Base-by-base conservation (phyloP, 768 basidiomycete genomes). In the Candolleomyces aberdarensis region DNA sequence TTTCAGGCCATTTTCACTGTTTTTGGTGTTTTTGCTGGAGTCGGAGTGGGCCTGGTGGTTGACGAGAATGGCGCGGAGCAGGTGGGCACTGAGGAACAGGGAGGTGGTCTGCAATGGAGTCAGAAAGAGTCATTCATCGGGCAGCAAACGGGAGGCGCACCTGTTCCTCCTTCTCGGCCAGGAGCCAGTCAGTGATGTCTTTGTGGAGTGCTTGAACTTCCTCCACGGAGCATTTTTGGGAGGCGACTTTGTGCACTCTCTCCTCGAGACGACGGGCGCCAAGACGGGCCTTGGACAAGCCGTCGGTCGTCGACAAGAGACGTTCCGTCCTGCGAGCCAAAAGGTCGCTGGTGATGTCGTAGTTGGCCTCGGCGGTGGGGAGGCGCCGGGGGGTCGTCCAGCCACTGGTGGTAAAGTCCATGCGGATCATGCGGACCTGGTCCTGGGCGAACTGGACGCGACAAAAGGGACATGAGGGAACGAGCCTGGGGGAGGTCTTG, bases 171-270 rank as follows among this genome's bases (percentile, higher is more conserved):
- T 84, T 85, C 66, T 87, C 86, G 56, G 83, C 76, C 49, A 76
- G 78, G 59, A 93, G 73, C 89, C 89, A 93, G 62, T 85, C 84
- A 71, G 90, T 83, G 63, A 93, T 80, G 75, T 93, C 91, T 69
- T 85, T 83, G 75, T 91, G 88, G 64, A 93, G 83, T 62, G 81
- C 76, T 56, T 85, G 83, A 56, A 93, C 89, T 77, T 93, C 91
- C 72, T 92, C 91, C 62, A 93, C 91, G 43, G 89, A 91, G 76
- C 89, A 91, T 81, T 90, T 92, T 84, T 90, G 90, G 14, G 85
- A 83, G 39, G 91, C 91, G 66, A 92, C 86, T 67, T 81, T 83
- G 59, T 86, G 86, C 60, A 93, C 89, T 74, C 85, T 91, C 75
- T 85, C 85, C 74, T 93, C 91, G 59, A 93, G 79, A 63, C 83